Percentiles rank a stretch among this genome's conserved stretches.
Conservation (phyloP, 176 grass and related monocot genomes). For the Paspalum vaginatum region DNA sequence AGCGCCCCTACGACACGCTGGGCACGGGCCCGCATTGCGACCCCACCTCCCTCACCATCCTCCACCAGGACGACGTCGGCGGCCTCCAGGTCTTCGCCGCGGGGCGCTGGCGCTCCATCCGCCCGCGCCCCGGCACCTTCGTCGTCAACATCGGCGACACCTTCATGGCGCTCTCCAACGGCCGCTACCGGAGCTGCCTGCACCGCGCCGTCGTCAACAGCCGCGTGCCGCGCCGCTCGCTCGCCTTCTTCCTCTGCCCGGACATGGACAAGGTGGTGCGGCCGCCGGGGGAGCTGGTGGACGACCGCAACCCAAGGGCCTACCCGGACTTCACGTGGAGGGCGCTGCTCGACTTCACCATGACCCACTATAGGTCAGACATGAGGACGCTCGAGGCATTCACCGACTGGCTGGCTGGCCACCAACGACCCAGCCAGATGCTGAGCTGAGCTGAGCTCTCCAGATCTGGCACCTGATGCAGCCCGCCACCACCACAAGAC, state of each 20-base stretch:
- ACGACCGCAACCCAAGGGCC: conserved; percentile 44
- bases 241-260: conserved; percentile 94
- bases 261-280: conserved; percentile 71
- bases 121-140: conserved; percentile 48
- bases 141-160: conserved; percentile 96
- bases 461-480: too few species aligned
- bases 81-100: conserved; percentile 78
- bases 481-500: too few species aligned
- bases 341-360: conserved; percentile 86
- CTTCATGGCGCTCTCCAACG: conserved; percentile 98
- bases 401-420: conserved; percentile 68
- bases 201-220: conserved; percentile 90
- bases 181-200: conserved; percentile 75
- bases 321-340: conserved; percentile 99
- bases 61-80: conserved; percentile 87
- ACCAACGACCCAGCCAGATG: too few species aligned
- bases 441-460: too few species aligned
- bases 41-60: conserved; percentile 92
- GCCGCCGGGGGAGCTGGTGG: conserved; percentile 61
- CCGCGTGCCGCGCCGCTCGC: conserved; percentile 52
- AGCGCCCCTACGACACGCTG: conserved; percentile 67
- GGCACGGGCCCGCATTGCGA: conserved; percentile 91
- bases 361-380: conserved; percentile 81
- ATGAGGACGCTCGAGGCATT: conserved; percentile 90
- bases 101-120: conserved; percentile 53